A percentile compares a stretch with the other conserved stretches of the same genome.
These are phyloP conservation scores for Parasitella parasitica DNA, from an alignment of 371 early-diverging fungal species.

Conservation along the genomic window DNA sequence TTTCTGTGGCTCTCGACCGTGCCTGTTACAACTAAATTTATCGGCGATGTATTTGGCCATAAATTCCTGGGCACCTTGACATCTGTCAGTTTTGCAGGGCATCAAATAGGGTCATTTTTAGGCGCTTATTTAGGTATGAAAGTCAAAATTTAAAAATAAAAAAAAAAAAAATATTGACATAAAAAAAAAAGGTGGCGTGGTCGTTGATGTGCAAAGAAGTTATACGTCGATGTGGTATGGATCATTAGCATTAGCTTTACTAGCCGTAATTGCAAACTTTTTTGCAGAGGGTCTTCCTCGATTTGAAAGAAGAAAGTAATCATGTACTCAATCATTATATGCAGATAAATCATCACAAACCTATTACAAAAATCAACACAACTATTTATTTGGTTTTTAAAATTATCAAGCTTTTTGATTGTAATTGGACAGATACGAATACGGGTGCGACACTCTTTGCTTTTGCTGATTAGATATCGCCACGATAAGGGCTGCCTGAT, in stretches of 20 bases:
- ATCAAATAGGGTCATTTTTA: constrained; percentile 42
- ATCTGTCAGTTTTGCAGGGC: constrained; percentile 21
- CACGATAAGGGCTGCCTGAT: too few species aligned
- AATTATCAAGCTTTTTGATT: too few species aligned
- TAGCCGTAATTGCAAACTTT: constrained; percentile 26
- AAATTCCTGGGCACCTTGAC: constrained; percentile 42
- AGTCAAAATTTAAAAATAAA: too few species aligned
- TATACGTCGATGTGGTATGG: constrained; percentile 42
- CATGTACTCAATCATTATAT: too few species aligned
- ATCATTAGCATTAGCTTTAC: constrained; percentile 28
- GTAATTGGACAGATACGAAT: too few species aligned
- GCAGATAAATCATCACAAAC: too few species aligned
- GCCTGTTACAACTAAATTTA: constrained; percentile 40
- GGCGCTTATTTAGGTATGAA: constrained; percentile 43
- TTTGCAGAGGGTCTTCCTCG: constrained; percentile 2
- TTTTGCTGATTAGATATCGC: too few species aligned
- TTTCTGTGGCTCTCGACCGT: constrained; percentile 44
- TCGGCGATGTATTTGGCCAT: constrained; percentile 40
- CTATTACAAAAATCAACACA: too few species aligned
- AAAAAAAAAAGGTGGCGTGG: constrained; percentile 35
- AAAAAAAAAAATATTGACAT: too few species aligned
- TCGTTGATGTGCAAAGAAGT: constrained; percentile 29
- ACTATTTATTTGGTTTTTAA: too few species aligned
- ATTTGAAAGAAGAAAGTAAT: neutral
- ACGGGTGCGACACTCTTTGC: too few species aligned